Evolutionary conservation across 2,329 filamentous ascomycete species (phyloP), one percentile per base, ranked within the genome.

Genomic region (Beauveria sp.): DNA sequence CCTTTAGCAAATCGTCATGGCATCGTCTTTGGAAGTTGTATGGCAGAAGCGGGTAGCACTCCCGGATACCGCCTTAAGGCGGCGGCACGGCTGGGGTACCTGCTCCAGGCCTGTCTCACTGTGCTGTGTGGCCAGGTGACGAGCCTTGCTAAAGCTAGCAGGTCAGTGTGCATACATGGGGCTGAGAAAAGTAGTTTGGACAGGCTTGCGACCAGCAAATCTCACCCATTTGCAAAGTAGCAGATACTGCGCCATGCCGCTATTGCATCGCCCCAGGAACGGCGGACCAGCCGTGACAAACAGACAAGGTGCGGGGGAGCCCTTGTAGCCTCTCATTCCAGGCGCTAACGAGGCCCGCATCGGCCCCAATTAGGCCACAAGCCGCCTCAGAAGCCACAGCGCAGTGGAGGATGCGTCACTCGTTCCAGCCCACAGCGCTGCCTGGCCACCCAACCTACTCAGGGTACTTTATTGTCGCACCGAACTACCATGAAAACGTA

Each of bases 361-460:
- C 20, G 45, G 31, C 24, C 45, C 54, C 54, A 38, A 40, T 10
- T 20, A 26, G 28, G 26, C 28, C 55, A 5, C 55, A 58, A 34
- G 20, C 45, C 28, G 18, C n/a, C 20, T 26, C 34, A 16, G 5
- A 38, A 28, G 22, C 46, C 8, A 24, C 38, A 38, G 38, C 57
- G n/a, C 31, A 43, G 56, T 34, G 56, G 56, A 59, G 57, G 50
- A 50, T 63, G 62, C 62, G 62, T 63, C 62, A 63, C 62, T 54
- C 55, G 60, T 24, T 24, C 46, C 43, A 42, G 40, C 28, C 58
- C 48, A 14, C 57, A 59, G 56, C 45, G 56, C 55, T 58, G 55
- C 55, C 55, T 58, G 31, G 55, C 26, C 45, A 26, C n/a, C 16
- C 18, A 22, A 5, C 31, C 3, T 12, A 1, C 28, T 5, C 38